Conservation (phyloP, 495 filamentous ascomycete genomes). For the Penicillium bovifimosum region DNA sequence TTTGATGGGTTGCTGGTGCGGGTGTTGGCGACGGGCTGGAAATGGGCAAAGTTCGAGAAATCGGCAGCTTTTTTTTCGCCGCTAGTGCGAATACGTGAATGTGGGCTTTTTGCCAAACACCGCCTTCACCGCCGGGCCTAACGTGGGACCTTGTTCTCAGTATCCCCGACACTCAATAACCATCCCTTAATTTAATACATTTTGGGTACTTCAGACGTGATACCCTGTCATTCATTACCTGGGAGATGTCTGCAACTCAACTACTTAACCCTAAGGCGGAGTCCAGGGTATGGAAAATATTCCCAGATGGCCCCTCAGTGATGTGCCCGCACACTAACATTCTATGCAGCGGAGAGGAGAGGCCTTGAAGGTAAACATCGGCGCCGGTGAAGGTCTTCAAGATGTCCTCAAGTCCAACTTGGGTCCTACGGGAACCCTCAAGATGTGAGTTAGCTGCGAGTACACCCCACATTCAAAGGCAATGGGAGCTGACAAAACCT, state of each 20-base stretch:
- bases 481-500: slow-evolving; percentile 29
- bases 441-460: slow-evolving; percentile 62
- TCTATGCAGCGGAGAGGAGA: slow-evolving; percentile 77
- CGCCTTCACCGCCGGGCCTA: slow-evolving; percentile 33
- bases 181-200: slow-evolving; percentile 22
- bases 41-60: slow-evolving; percentile 31
- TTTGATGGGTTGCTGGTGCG: slow-evolving; percentile 25
- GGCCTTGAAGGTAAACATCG: slow-evolving; percentile 94
- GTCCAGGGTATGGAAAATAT: slow-evolving; percentile 63
- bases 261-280: slow-evolving; percentile 97
- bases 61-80: slow-evolving; percentile 44
- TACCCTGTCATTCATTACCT: slow-evolving; percentile 23
- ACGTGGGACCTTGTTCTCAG: slow-evolving; percentile 26
- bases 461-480: background rate
- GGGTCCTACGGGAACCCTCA: slow-evolving; percentile 88
- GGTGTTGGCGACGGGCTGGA: slow-evolving; percentile 31
- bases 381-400: slow-evolving; percentile 87
- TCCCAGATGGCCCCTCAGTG: slow-evolving; percentile 22
- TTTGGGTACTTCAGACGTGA: slow-evolving; percentile 18
- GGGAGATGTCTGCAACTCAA: slow-evolving; percentile 69
- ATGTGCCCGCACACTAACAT: slow-evolving; percentile 38
- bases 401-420: slow-evolving; percentile 97
- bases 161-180: slow-evolving; percentile 41
- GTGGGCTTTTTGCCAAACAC: slow-evolving; percentile 38
- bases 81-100: slow-evolving; percentile 37